These are phyloP conservation scores for Fusarium acutatum DNA, from an alignment of 2,329 filamentous ascomycete species.

Conservation along the genomic window DNA sequence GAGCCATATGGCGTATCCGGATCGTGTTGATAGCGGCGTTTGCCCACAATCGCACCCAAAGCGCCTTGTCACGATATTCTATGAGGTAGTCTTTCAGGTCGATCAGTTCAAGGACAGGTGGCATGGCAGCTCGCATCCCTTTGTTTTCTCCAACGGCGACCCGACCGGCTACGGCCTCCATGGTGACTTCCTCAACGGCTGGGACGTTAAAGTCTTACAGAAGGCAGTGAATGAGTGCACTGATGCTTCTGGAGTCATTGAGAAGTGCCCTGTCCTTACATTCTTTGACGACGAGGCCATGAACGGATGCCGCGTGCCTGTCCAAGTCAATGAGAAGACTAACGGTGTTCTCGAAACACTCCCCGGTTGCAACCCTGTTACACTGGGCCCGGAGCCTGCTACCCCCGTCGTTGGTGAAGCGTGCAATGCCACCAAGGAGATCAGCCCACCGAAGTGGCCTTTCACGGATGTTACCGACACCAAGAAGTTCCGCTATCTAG, in stretches of 20 bases:
- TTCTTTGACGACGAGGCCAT: neutral
- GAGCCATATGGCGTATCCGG: neutral
- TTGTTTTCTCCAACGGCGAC: neutral
- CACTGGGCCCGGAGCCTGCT: neutral
- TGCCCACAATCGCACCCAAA: neutral
- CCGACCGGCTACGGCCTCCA: neutral
- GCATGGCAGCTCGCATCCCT: neutral
- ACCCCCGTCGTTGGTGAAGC: fast-evolving
- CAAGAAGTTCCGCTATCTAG: neutral
- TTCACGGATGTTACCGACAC: neutral
- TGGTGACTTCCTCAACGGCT: neutral
- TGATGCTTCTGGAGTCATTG: neutral
- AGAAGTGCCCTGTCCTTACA: neutral
- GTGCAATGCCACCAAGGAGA: neutral
- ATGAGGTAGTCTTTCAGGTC: neutral
- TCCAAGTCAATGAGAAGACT: neutral
- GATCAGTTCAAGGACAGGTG: neutral
- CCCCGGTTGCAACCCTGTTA: neutral
- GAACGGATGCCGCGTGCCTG: neutral
- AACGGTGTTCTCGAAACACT: neutral
- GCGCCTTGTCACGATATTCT: neutral
- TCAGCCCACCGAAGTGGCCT: neutral
- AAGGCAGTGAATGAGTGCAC: neutral
- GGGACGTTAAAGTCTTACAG: neutral
- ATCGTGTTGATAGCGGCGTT: neutral